A percentile compares a stretch with the other conserved stretches of the same genome.
Conservation (phyloP, 2,329 filamentous ascomycete species). For the Emergomyces africanus region DNA sequence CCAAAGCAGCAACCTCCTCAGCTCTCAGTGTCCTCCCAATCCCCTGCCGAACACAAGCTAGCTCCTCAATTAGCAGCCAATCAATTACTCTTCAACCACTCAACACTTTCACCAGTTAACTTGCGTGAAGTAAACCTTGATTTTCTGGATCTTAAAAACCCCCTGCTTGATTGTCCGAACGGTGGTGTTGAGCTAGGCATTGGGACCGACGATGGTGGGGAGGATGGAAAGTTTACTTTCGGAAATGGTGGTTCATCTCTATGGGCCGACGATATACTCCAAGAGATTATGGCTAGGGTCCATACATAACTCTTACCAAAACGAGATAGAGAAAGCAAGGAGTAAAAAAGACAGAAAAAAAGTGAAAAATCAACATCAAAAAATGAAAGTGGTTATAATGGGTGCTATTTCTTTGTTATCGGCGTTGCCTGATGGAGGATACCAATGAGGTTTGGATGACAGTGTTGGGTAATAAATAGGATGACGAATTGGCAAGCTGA, state of each 20-base stretch:
- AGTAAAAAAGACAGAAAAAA: too few relatives aligned
- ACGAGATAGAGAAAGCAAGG: too few relatives aligned
- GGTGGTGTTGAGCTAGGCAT: background rate
- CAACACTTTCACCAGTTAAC: background rate
- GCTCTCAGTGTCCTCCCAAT: background rate
- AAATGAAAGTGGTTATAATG: background rate
- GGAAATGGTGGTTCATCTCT: background rate
- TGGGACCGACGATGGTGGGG: background rate
- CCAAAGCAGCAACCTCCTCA: background rate
- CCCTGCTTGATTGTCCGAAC: background rate
- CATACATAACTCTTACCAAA: background rate
- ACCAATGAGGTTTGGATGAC: background rate
- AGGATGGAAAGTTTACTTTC: background rate
- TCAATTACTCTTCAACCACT: background rate
- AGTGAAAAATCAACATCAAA: background rate
- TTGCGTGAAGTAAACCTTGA: conserved; percentile 6
- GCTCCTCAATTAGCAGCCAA: background rate
- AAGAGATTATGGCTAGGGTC: conserved; percentile 7
- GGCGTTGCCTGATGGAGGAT: background rate
- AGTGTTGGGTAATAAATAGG: background rate
- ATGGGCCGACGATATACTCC: conserved; percentile 7
- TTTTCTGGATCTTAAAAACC: conserved; percentile 6
- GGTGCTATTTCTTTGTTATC: background rate
- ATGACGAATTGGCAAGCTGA: background rate
- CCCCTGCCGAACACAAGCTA: background rate